These are phyloP conservation scores for Pseudocercospora ulei DNA, from an alignment of 2,329 filamentous ascomycete species.

Conservation along the genomic window DNA sequence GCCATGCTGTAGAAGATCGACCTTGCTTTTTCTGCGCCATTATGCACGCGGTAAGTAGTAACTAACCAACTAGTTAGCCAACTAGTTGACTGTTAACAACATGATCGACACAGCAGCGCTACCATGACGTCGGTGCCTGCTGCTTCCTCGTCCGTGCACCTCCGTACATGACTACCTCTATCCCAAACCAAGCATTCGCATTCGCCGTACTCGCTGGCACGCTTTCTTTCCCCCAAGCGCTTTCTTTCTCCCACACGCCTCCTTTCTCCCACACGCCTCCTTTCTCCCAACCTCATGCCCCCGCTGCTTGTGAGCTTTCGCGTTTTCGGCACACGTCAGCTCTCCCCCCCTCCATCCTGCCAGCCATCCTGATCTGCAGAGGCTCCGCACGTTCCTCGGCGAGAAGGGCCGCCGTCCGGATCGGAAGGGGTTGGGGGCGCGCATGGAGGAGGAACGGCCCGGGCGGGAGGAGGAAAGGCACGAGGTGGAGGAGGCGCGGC, in stretches of 20 bases:
- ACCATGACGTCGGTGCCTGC: no score
- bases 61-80: no score
- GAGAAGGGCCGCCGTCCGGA: conserved; percentile 15
- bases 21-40: no score
- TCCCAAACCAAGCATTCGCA: conserved; percentile 3
- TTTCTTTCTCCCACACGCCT: no score
- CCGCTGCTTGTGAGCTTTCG: conserved; percentile 12
- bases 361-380: conserved; percentile 47
- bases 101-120: no score
- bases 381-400: conserved; percentile 33
- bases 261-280: no score
- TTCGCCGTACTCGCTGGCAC: conserved; percentile 7
- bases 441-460: conserved; percentile 29
- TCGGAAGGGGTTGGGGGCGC: neutral
- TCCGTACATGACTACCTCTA: no score
- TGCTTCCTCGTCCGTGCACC: conserved; percentile 10
- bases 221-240: no score
- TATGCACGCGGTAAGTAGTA: no score
- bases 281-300: conserved; percentile 1
- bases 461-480: conserved; percentile 26
- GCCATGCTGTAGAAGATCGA: no score
- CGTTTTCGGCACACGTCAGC: conserved; percentile 24
- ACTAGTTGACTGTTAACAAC: no score
- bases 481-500: conserved; percentile 29
- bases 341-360: conserved; percentile 22